These are phyloP conservation scores for Solanum neorickii DNA, from an alignment of 257 asterid species.

Conservation along the genomic window DNA sequence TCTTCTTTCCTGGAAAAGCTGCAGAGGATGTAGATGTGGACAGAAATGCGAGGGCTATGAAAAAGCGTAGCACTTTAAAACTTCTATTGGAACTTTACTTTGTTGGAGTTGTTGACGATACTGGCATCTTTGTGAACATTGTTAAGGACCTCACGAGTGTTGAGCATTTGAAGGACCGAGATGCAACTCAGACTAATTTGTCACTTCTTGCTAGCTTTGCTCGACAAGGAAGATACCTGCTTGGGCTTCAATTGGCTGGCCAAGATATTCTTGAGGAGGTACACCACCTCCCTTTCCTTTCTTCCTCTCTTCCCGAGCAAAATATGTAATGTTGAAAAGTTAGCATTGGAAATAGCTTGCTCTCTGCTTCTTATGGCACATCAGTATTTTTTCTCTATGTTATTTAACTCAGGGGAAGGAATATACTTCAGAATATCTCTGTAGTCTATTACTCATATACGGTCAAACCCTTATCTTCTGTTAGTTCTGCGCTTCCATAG, in stretches of 20 bases:
- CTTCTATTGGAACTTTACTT: slow-evolving; percentile 91
- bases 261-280: slow-evolving; percentile 92
- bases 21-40: slow-evolving; percentile 74
- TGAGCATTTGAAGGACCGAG: slow-evolving; percentile 94
- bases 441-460: background rate
- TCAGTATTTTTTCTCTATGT: background rate
- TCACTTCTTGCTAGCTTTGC: slow-evolving; percentile 97
- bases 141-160: slow-evolving; percentile 79
- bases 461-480: background rate
- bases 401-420: background rate
- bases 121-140: slow-evolving; percentile 57
- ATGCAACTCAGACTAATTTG: slow-evolving; percentile 87
- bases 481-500: background rate
- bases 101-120: slow-evolving; percentile 88
- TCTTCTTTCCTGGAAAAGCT: slow-evolving; percentile 70
- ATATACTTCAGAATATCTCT: background rate
- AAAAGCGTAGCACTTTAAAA: slow-evolving; percentile 93
- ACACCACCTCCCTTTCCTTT: background rate
- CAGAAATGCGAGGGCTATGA: slow-evolving; percentile 83
- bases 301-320: background rate
- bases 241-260: slow-evolving; percentile 71
- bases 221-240: slow-evolving; percentile 89
- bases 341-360: background rate
- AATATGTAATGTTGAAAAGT: background rate
- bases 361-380: background rate